A percentile compares a stretch with the other conserved stretches of the same genome.
Conservation (phyloP, 2,329 filamentous ascomycete genomes). For the Ceratocystis cacaofunesta region DNA sequence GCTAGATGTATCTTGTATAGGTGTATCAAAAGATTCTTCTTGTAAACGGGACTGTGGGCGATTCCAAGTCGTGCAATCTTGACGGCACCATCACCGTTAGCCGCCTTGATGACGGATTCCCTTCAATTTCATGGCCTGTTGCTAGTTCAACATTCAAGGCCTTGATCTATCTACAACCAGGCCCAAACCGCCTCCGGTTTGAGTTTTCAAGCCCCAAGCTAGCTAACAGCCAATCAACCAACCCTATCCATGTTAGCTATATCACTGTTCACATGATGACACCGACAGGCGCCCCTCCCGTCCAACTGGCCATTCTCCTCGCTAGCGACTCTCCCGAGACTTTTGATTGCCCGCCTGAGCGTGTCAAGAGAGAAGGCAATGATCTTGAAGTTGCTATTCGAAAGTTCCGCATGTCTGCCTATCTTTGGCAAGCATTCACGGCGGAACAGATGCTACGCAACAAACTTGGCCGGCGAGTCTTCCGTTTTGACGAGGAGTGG, state of each 20-base stretch:
- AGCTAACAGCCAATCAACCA: slow-evolving; percentile 49
- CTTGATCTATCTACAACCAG: slow-evolving; percentile 76
- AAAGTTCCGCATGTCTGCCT: slow-evolving; percentile 90
- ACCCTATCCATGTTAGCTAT: slow-evolving; percentile 61
- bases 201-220: slow-evolving; percentile 79
- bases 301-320: slow-evolving; percentile 78
- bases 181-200: slow-evolving; percentile 74
- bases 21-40: slow-evolving; percentile 84
- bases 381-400: slow-evolving; percentile 61
- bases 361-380: slow-evolving; percentile 67
- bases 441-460: slow-evolving; percentile 92
- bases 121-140: slow-evolving; percentile 73
- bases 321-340: slow-evolving; percentile 77
- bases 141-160: slow-evolving; percentile 83
- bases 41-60: slow-evolving; percentile 56
- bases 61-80: slow-evolving; percentile 53
- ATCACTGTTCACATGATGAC: slow-evolving; percentile 79
- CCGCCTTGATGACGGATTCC: slow-evolving; percentile 75
- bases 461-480: slow-evolving; percentile 69
- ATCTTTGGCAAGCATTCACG: slow-evolving; percentile 94
- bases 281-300: slow-evolving; percentile 58
- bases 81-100: slow-evolving; percentile 69
- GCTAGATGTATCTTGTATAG: slow-evolving; percentile 30
- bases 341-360: slow-evolving; percentile 67
- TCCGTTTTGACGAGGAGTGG: slow-evolving; percentile 93